phyloP scores from a whole-genome alignment of 179 eudicot genomes.

The Beta macrorhiza region DNA sequence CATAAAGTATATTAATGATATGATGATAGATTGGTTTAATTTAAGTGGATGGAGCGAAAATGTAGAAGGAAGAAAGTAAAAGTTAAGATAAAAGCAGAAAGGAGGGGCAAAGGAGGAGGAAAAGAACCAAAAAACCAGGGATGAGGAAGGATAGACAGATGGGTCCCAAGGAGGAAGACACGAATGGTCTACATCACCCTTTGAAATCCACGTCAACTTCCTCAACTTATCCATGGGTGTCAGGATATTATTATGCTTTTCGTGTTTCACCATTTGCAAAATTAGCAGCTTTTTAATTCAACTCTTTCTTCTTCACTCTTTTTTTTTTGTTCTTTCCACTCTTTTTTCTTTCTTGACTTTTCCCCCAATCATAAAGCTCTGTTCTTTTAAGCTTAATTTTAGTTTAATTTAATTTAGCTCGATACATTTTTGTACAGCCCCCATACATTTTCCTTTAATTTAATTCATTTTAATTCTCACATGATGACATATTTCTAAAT shows the following conservation, averaged over 20 bases:
- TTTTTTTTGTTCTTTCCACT: not conserved
- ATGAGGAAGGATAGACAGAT: not conserved
- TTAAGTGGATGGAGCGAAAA: too few species aligned
- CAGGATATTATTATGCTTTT: constrained; percentile 16
- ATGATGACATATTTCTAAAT: too few species aligned
- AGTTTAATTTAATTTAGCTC: too few species aligned
- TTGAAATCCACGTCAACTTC: constrained; percentile 11
- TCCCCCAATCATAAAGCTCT: too few species aligned
- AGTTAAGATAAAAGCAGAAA: not conserved
- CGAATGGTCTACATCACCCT: constrained; percentile 27
- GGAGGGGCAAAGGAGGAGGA: not conserved
- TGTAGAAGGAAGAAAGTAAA: not conserved
- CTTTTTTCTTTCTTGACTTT: not conserved
- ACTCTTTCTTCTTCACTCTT: not conserved
- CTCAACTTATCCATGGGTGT: constrained; percentile 11
- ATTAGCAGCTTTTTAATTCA: constrained; percentile 1
- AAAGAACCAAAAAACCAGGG: not conserved
- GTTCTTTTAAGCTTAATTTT: too few species aligned
- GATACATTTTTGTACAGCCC: too few species aligned
- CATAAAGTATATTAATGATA: too few species aligned
- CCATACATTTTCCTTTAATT: too few species aligned
- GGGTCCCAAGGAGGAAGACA: constrained; percentile 11
- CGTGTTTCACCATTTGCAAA: constrained; percentile 22
- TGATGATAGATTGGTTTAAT: too few species aligned
- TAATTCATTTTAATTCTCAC: too few species aligned